A percentile compares a stretch with the other conserved stretches of the same genome.
phyloP scores from a whole-genome alignment of 2,329 filamentous ascomycete species.

The Claviceps monticola region DNA sequence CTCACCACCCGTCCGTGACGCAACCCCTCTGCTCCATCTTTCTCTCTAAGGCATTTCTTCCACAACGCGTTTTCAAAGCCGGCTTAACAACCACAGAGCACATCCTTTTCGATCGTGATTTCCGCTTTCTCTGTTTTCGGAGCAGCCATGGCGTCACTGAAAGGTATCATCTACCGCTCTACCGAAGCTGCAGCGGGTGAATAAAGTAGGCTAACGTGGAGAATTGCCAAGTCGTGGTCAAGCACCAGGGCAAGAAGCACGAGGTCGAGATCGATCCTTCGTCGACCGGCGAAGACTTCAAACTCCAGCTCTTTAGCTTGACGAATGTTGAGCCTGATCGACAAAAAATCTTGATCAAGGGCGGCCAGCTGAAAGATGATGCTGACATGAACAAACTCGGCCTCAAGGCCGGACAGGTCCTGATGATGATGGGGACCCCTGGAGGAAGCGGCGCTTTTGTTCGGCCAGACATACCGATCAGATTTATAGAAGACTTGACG shows the following conservation, averaged over 20 bases:
- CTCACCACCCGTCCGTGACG: neutral
- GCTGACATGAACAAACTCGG: constrained; percentile 71
- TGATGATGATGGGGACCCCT: constrained; percentile 96
- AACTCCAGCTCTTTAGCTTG: constrained; percentile 87
- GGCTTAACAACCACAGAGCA: neutral
- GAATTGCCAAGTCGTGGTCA: constrained; percentile 58
- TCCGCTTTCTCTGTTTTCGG: neutral
- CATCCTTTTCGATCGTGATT: neutral
- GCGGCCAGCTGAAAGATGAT: constrained; percentile 90
- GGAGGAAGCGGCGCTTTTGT: constrained; percentile 47
- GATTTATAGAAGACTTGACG: constrained; percentile 95
- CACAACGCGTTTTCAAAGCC: neutral
- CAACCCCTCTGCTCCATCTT: neutral
- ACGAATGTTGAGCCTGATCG: constrained; percentile 92
- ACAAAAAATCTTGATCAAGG: constrained; percentile 92
- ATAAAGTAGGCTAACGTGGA: constrained; percentile 8
- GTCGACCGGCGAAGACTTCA: constrained; percentile 83
- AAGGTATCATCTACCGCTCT: constrained; percentile 27
- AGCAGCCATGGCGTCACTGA: constrained; percentile 34
- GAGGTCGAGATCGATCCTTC: constrained; percentile 80
- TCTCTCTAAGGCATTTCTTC: neutral
- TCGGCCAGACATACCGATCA: constrained; percentile 66
- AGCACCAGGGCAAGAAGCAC: constrained; percentile 91
- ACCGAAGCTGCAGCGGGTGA: neutral
- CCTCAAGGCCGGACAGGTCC: constrained; percentile 70